Evolutionary conservation across 1,284 basidiomycete species (phyloP).

Genomic region (Moesziomyces sp.): DNA sequence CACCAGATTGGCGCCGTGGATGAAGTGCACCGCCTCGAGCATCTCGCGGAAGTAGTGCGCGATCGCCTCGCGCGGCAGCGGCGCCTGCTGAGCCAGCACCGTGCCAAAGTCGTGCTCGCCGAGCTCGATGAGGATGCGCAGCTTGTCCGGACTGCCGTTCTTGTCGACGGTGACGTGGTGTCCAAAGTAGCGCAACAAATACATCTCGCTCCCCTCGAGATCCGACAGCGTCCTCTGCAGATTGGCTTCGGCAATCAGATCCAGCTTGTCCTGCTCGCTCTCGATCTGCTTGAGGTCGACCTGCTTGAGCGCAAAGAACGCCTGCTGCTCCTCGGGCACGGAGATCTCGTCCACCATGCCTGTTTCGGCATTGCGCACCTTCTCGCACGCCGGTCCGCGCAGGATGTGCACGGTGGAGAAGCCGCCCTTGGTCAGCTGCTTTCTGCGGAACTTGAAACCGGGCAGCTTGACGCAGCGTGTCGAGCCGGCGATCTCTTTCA

Average conservation of each 20-base stretch:
- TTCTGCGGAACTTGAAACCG: conserved; percentile 59
- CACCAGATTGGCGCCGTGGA: conserved; percentile 64
- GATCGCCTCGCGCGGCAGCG: conserved; percentile 51
- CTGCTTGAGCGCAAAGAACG: conserved; percentile 66
- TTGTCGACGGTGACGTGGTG: conserved; percentile 57
- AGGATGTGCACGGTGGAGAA: conserved; percentile 66
- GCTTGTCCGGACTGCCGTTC: conserved; percentile 39
- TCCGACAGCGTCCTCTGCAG: conserved; percentile 57
- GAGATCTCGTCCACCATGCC: conserved; percentile 44
- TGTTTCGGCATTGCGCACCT: conserved; percentile 31
- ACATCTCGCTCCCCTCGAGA: conserved; percentile 57
- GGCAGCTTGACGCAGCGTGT: conserved; percentile 52
- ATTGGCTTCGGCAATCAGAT: conserved; percentile 65
- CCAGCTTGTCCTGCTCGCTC: conserved; percentile 58
- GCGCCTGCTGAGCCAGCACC: conserved; percentile 50
- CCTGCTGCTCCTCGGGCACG: conserved; percentile 60
- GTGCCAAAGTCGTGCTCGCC: conserved; percentile 64
- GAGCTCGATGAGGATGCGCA: conserved; percentile 66
- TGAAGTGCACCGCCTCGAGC: conserved; percentile 67
- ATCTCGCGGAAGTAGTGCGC: conserved; percentile 64
- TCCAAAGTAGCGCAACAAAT: conserved; percentile 65
- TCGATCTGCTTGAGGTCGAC: conserved; percentile 64
- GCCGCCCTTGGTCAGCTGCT: conserved; percentile 59
- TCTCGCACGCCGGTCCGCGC: conserved; percentile 54
- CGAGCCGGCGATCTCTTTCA: conserved; percentile 34